Percentiles rank a stretch among this genome's conserved stretches.
Conservation (phyloP, 352 stramenopile species). For the Pythium sukuiense region DNA sequence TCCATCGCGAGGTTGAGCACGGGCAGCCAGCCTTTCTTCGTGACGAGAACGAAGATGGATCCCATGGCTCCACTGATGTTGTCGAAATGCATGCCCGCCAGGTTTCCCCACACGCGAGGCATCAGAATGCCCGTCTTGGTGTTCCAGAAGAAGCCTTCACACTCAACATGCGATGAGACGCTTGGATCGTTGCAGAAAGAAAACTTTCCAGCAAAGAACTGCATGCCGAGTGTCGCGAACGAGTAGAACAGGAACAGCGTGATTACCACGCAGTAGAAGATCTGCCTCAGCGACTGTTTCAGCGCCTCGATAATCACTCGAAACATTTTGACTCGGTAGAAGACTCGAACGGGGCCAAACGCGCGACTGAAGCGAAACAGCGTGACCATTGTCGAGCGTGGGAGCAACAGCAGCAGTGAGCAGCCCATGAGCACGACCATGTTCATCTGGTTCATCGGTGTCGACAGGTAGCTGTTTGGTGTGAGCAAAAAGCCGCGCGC, state of each 20-base stretch:
- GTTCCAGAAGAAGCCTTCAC: conserved; percentile 69
- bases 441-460: conserved; percentile 85
- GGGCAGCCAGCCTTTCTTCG: conserved; percentile 84
- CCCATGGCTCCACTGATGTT: conserved; percentile 76
- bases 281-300: conserved; percentile 66
- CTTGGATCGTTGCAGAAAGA: conserved; percentile 76
- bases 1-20: conserved; percentile 86
- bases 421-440: conserved; percentile 79
- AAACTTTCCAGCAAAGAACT: conserved; percentile 81
- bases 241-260: conserved; percentile 82
- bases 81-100: conserved; percentile 80
- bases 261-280: conserved; percentile 84
- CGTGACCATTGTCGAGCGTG: conserved; percentile 71
- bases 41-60: conserved; percentile 77
- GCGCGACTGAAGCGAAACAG: conserved; percentile 75
- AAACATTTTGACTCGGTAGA: conserved; percentile 85
- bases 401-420: conserved; percentile 67
- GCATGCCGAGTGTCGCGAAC: conserved; percentile 84
- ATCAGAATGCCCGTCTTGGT: conserved; percentile 49
- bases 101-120: conserved; percentile 79
- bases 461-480: conserved; percentile 76
- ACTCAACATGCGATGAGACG: conserved; percentile 45
- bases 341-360: conserved; percentile 82
- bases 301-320: conserved; percentile 82
- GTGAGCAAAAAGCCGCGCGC: conserved; percentile 79